A percentile compares a stretch with the other conserved stretches of the same genome.
phyloP scores from a whole-genome alignment of 805 yeast species.

The Hanseniaspora jakobsenii region DNA sequence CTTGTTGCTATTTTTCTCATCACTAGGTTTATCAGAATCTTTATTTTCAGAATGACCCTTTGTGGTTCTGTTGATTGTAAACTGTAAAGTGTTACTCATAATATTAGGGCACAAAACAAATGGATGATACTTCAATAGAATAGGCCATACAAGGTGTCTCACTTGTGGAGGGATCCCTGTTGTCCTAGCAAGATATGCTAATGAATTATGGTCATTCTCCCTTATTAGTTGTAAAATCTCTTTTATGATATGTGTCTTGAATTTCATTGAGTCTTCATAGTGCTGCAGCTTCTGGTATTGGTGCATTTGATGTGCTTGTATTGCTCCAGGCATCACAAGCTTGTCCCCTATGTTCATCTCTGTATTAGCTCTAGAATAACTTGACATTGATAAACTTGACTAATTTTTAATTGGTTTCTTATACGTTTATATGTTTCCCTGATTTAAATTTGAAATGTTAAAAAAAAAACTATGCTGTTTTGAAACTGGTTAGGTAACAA shows the following conservation, averaged over 20 bases:
- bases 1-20: conserved; percentile 3
- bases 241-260: conserved; percentile 33
- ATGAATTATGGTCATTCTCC: conserved; percentile 54
- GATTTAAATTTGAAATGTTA: too few relatives aligned
- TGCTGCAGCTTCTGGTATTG: conserved; percentile 13
- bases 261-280: conserved; percentile 13
- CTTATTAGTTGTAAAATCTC: conserved; percentile 45
- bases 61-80: conserved; percentile 15
- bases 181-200: conserved; percentile 71
- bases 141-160: conserved; percentile 74
- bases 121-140: conserved; percentile 70
- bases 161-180: conserved; percentile 76
- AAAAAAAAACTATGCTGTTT: too few relatives aligned
- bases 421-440: too few relatives aligned
- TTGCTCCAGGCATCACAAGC: too few relatives aligned
- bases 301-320: conserved; percentile 11
- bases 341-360: too few relatives aligned
- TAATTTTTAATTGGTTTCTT: too few relatives aligned
- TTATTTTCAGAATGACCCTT: background rate
- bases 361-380: too few relatives aligned
- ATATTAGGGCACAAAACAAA: conserved; percentile 67
- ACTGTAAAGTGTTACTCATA: conserved; percentile 38
- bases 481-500: too few relatives aligned
- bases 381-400: too few relatives aligned
- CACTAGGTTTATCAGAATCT: background rate